These are phyloP conservation scores for Raffaelea albimanens DNA, from an alignment of 2,329 filamentous ascomycete species.

Conservation along the genomic window DNA sequence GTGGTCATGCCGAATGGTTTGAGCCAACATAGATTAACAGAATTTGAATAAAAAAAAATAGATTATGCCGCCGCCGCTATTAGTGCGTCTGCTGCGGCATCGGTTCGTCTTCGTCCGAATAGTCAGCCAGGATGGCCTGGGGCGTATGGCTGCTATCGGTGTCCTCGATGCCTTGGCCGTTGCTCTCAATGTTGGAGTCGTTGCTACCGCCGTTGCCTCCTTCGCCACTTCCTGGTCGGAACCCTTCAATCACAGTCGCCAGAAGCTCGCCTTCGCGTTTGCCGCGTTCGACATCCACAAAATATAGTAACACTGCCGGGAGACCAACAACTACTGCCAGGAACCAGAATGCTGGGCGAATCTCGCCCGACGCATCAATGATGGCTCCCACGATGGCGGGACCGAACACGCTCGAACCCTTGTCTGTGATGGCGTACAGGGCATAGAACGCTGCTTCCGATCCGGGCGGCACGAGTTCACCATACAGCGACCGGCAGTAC, in stretches of 20 bases:
- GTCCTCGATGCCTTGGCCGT: constrained; percentile 13
- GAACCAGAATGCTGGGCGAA: constrained; percentile 86
- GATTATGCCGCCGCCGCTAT: too few relatives aligned
- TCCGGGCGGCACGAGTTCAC: constrained; percentile 86
- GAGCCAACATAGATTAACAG: too few relatives aligned
- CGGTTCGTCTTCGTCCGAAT: constrained; percentile 22
- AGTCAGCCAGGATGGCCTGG: constrained; percentile 24
- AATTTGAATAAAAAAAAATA: too few relatives aligned
- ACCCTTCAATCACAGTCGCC: constrained; percentile 49
- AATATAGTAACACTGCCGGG: constrained; percentile 74
- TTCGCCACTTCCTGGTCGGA: constrained; percentile 20
- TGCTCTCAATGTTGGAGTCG: neutral
- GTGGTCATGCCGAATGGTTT: neutral
- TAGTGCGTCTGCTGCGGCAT: constrained; percentile 4
- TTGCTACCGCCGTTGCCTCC: neutral
- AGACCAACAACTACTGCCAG: constrained; percentile 74
- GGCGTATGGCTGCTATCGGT: constrained; percentile 22
- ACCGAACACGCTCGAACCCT: constrained; percentile 87
- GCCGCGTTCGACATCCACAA: constrained; percentile 76
- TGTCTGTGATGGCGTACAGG: constrained; percentile 94
- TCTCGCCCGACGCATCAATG: constrained; percentile 73
- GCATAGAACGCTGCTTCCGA: constrained; percentile 96
- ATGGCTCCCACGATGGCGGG: constrained; percentile 90
- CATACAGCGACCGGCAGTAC: constrained; percentile 87
- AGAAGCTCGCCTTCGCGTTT: constrained; percentile 58